Evolutionary conservation across 1,139 yeast species (phyloP), one percentile per base, ranked within the genome.

Genomic region (Magnusiomyces fungicola): DNA sequence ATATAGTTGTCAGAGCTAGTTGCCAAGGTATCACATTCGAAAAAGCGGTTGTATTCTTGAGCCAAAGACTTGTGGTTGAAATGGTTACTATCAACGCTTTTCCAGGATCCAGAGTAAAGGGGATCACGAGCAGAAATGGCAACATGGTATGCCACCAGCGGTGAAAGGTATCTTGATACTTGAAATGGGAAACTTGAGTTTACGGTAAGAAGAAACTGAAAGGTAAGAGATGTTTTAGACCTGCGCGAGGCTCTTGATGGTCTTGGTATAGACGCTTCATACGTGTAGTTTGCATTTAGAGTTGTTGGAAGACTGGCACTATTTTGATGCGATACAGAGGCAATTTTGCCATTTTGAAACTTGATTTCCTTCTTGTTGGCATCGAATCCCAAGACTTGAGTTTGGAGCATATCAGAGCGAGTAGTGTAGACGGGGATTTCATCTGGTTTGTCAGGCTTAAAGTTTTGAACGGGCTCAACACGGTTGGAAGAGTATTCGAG

Each of bases 361-460:
- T 32, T 30, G 21, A 39, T 4, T 6, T 39, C 43, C 12, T 27
- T 16, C 3, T n/a, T 24, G 32, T 14, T 9, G 7, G 14, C 7
- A 12, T 39, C 43, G 16, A 39, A 39, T 5, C 43, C 43, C 12
- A 39, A 32, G 21, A 39, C 43, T n/a, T 23, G 16, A n/a, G 43
- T 39, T 24, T 27, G 43, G 3, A 27, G 10, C 7, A 39, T 3
- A 27, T 24, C 22, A 2, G 43, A 22, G 12, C 30, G 43, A 18
- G 19, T 16, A 3, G 43, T 39, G 22, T 24, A 27, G 14, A 39
- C 43, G 3, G 43, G 32, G 16, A 21, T 25, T 7, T 16, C 29
- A 5, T 39, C 43, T 3, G 19, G 32, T 9, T 27, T 16, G 14
- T 23, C 43, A 3, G 19, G 43, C 10, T 39, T 22, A 22, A 39